Evolutionary conservation across 1,284 basidiomycete genomes (phyloP).

Genomic region (Heterobasidion irregulare): DNA sequence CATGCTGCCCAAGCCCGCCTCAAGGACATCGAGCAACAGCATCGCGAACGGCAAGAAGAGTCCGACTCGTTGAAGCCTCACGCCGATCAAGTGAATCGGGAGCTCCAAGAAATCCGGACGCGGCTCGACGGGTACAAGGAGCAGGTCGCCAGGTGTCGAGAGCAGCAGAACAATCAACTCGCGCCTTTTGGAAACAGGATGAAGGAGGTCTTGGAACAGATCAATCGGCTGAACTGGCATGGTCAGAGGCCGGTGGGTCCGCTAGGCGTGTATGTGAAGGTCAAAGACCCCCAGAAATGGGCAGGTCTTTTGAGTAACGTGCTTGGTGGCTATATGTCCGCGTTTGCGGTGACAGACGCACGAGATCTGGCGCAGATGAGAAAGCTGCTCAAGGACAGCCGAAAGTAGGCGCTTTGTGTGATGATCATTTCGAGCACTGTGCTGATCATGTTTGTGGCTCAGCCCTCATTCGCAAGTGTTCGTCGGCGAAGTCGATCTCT

Average conservation of each 20-base stretch:
- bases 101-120: slow-evolving; percentile 22
- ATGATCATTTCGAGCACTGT: not conserved
- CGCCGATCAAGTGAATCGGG: slow-evolving; percentile 25
- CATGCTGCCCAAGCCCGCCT: slow-evolving; percentile 20
- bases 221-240: slow-evolving; percentile 52
- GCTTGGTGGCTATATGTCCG: slow-evolving; percentile 55
- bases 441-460: slow-evolving; percentile 2
- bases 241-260: slow-evolving; percentile 80
- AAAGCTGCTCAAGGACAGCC: slow-evolving; percentile 43
- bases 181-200: slow-evolving; percentile 59
- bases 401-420: slow-evolving; percentile 41
- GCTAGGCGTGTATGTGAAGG: slow-evolving; percentile 74
- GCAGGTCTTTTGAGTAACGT: slow-evolving; percentile 57
- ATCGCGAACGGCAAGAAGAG: slow-evolving; percentile 23
- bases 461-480: slow-evolving; percentile 45
- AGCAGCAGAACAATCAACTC: slow-evolving; percentile 46
- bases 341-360: slow-evolving; percentile 74
- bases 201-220: slow-evolving; percentile 47
- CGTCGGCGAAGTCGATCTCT: slow-evolving; percentile 63
- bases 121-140: slow-evolving; percentile 34
- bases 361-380: slow-evolving; percentile 61
- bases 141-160: slow-evolving; percentile 37
- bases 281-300: slow-evolving; percentile 65
- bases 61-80: slow-evolving; percentile 23
- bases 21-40: slow-evolving; percentile 14